Base-by-base conservation (phyloP, 805 yeast species). In the Lachancea quebecensis region DNA sequence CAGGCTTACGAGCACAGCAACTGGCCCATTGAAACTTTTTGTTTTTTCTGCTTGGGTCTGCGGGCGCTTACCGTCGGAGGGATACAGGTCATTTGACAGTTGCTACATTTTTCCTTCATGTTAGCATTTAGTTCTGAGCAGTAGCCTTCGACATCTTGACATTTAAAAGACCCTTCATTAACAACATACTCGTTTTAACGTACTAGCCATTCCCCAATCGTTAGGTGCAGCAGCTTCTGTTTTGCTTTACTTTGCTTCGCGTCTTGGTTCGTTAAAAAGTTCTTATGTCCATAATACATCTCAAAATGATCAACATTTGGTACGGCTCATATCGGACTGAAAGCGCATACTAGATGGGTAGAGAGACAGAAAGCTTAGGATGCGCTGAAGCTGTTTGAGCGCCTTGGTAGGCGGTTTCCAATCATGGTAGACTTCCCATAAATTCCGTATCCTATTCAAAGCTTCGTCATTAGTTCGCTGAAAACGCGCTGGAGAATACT, bases 331-430 rank as follows among this genome's bases (percentile, higher is more conserved):
- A 16, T 41, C 39, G 4, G 29, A 17, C 29, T 41, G 44, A 8
- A 41, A 35, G 17, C 29, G 35, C 12, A n/a, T 14, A 33, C 44
- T 39, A 4, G 60, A 44, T 12, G 52, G 53, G 41, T 64, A 64
- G 4, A 62, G 52, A 10, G 58, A 54, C 9, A 64, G 48, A 9
- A 61, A 64, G 42, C 66, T 59, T 7, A 64, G 49, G 1, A 64
- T 56, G 18, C 53, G 56, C 39, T 55, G 59, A 38, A 65, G 40
- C 28, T 56, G 60, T 25, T 52, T 55, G 15, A 65, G 47, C 1
- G 67, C 67, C 32, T 59, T 59, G 1, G 65, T 58, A 14, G 62
- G 64, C 2, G 69, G 69, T 34, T 54, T 49, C 66, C 68, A 65
- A 2, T 41, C 38, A 42, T 58, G 56, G 29, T 63, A 65, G 7